Evolutionary conservation across 1,139 yeast species (phyloP).

Genomic region (Geotrichum australiense): DNA sequence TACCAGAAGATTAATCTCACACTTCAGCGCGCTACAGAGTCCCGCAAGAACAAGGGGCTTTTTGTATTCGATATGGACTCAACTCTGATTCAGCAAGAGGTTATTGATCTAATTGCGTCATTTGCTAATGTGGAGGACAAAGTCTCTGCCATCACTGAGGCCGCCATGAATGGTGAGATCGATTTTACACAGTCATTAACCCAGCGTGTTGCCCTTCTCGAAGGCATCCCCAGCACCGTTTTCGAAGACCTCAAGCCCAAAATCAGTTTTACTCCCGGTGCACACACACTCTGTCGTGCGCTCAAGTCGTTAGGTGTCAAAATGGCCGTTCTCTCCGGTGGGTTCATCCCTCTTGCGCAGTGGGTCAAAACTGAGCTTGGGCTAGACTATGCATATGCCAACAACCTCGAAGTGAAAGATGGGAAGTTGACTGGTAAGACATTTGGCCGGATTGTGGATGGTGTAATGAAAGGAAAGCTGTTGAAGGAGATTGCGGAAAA

Average conservation of each 20-base stretch:
- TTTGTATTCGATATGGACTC: slow-evolving; percentile 98
- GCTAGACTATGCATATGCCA: slow-evolving; percentile 86
- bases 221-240: slow-evolving; percentile 71
- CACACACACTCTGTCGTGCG: slow-evolving; percentile 56
- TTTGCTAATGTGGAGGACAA: slow-evolving; percentile 71
- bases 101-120: slow-evolving; percentile 89
- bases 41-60: slow-evolving; percentile 43
- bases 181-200: slow-evolving; percentile 80
- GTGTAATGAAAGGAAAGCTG: slow-evolving; percentile 70
- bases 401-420: slow-evolving; percentile 46
- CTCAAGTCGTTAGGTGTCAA: slow-evolving; percentile 57
- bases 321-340: slow-evolving; percentile 90
- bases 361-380: slow-evolving; percentile 61
- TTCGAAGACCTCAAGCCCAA: slow-evolving; percentile 74
- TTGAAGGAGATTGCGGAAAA: slow-evolving; percentile 58
- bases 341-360: slow-evolving; percentile 82
- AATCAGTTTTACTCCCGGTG: slow-evolving; percentile 77
- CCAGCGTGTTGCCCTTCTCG: slow-evolving; percentile 66
- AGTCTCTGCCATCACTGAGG: slow-evolving; percentile 74
- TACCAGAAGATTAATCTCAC: slow-evolving; percentile 38
- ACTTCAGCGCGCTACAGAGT: slow-evolving; percentile 37
- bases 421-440: slow-evolving; percentile 48
- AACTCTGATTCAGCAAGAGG: slow-evolving; percentile 92
- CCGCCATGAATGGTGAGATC: slow-evolving; percentile 96
- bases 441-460: slow-evolving; percentile 78